Conservation (phyloP, 805 yeast genomes). For the Candida odintsovae region DNA sequence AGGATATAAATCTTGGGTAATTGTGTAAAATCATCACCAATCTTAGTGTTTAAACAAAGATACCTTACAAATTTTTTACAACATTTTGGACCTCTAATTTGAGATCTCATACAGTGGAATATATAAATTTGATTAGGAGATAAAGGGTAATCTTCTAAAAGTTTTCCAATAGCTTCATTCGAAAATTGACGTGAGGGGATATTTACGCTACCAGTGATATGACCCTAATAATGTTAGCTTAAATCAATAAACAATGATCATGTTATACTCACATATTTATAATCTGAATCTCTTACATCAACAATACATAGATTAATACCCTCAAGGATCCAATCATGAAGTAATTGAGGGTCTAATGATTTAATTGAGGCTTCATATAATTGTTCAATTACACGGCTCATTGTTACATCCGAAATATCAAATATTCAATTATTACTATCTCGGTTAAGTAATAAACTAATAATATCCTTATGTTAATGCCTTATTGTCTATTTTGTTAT, state of each 20-base stretch:
- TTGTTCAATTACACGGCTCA: background rate
- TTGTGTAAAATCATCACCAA: background rate
- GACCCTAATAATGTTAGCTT: background rate
- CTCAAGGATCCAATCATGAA: background rate
- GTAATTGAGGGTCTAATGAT: background rate
- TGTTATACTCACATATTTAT: background rate
- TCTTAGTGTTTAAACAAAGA: background rate
- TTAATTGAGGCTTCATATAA: background rate
- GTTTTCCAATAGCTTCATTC: background rate
- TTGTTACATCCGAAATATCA: background rate
- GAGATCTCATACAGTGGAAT: conserved; percentile 6
- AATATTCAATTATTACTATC: no score
- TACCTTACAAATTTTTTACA: conserved; percentile 1
- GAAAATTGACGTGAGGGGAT: background rate
- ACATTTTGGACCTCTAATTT: conserved; percentile 1
- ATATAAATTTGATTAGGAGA: background rate
- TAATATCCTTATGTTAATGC: background rate
- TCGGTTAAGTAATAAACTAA: no score
- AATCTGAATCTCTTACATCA: conserved; percentile 8
- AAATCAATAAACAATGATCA: background rate
- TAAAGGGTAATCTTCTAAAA: background rate
- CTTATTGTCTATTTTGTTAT: background rate
- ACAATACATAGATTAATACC: background rate
- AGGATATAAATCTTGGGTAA: conserved; percentile 3
- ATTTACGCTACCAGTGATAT: background rate